Evolutionary conservation across 1,284 basidiomycete species (phyloP), one percentile per base, ranked within the genome.

Genomic region (Puccinia hordei): DNA sequence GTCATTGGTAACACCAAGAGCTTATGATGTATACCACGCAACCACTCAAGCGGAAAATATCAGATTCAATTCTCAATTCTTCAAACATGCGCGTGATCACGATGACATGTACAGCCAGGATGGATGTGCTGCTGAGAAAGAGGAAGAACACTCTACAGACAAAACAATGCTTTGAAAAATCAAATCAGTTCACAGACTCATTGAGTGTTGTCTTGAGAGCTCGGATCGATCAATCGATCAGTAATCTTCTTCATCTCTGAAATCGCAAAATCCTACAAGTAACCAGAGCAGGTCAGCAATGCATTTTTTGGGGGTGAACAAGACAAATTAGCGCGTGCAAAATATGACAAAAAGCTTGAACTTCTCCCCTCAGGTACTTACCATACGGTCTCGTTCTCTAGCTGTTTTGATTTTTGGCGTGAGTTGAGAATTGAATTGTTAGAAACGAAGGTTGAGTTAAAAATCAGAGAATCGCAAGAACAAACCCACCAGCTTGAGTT

Each of bases 231-330:
- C 71, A 73, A 73, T 59, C 53, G 71, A 73, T 73, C 71, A 24
- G 51, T 73, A 19, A 73, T 73, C n/a, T 35, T 73, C 53, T 73
- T 73, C 71, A 73, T 73, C 53, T 73, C 71, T 27, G 53, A 27
- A 24, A 73, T 59, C 53, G 71, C 71, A 41, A 59, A 55, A 73
- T 73, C 71, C 71, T 73, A 38, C 0, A 27, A 24, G 2, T n/a
- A n/a, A 8, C 15, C 22, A 30, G 17, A 30, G 9, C 57, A 59
- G 9, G 27, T n/a, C n/a, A n/a, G n/a, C n/a, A 59, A 12, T 59
- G 12, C 55, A 27, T 57, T 24, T 24, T 57, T 57, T 19, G 24
- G 53, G n/a, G 53, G 24, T 8, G 9, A 57, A 57, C 19, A 57
- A 24, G 24, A 24, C 2, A 24, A 17, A 27, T 55, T 24, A 24